A percentile compares a stretch with the other conserved stretches of the same genome.
Conservation (phyloP, 495 filamentous ascomycete genomes). For the Penicillium alfredii region DNA sequence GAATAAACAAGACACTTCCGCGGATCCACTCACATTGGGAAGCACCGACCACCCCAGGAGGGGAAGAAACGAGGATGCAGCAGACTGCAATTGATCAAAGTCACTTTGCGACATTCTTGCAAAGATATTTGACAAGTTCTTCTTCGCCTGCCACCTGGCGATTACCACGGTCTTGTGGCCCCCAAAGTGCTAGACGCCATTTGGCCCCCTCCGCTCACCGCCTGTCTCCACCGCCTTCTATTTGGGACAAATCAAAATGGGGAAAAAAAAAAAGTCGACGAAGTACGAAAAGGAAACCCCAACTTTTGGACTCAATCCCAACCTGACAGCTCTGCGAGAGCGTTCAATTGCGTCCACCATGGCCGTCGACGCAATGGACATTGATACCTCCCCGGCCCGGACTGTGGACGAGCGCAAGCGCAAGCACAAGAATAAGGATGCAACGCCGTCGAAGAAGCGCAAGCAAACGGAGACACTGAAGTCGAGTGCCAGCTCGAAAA, state of each 20-base stretch:
- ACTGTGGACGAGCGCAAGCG: constrained; percentile 39
- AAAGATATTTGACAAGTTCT: no score
- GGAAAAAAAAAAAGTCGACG: constrained; percentile 36
- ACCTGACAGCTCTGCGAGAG: constrained; percentile 14
- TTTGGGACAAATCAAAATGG: constrained; percentile 17
- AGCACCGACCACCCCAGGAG: constrained; percentile 76
- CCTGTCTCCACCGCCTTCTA: constrained; percentile 30
- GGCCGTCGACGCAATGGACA: constrained; percentile 42
- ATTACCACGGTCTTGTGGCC: neutral
- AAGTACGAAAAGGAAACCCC: constrained; percentile 11
- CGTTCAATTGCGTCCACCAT: constrained; percentile 27
- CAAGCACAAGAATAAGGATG: constrained; percentile 47
- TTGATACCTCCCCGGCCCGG: constrained; percentile 24
- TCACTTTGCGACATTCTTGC: no score
- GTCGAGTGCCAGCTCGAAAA: constrained; percentile 22
- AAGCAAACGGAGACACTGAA: constrained; percentile 23
- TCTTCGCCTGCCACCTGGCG: no score
- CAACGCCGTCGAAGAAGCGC: constrained; percentile 47
- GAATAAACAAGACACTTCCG: no score
- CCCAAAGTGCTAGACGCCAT: constrained; percentile 7
- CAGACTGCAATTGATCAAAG: constrained; percentile 17
- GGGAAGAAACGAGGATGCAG: constrained; percentile 54
- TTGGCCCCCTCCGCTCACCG: constrained; percentile 21
- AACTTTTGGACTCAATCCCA: constrained; percentile 11
- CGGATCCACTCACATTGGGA: constrained; percentile 66